Percentiles rank a stretch among this genome's conserved stretches.
These are phyloP conservation scores for Kluyveromyces aestuarii DNA, from an alignment of 805 yeast genomes.

Conservation along the genomic window DNA sequence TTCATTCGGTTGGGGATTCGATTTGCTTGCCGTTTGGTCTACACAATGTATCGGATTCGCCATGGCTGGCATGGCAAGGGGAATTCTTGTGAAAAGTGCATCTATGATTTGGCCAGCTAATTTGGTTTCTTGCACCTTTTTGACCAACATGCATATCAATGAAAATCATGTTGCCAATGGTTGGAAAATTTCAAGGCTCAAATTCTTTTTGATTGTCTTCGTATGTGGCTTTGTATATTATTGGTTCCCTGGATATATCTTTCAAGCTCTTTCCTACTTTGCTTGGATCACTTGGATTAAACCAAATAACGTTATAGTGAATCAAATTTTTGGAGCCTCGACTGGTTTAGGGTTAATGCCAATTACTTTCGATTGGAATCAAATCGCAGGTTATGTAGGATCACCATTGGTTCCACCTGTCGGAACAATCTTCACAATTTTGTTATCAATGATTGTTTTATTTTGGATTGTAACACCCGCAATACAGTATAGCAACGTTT, in stretches of 20 bases:
- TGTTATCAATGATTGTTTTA: slow-evolving; percentile 39
- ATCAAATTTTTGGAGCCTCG: slow-evolving; percentile 53
- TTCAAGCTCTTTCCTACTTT: slow-evolving; percentile 49
- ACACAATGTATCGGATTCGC: slow-evolving; percentile 62
- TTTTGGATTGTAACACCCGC: slow-evolving; percentile 49
- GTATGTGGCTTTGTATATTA: slow-evolving; percentile 38
- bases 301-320: slow-evolving; percentile 44
- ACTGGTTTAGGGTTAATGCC: slow-evolving; percentile 61
- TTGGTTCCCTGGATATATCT: slow-evolving; percentile 54
- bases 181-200: slow-evolving; percentile 38
- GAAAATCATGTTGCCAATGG: slow-evolving; percentile 11
- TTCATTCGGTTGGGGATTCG: slow-evolving; percentile 45
- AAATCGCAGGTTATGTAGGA: slow-evolving; percentile 40
- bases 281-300: slow-evolving; percentile 43
- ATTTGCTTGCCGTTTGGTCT: slow-evolving; percentile 41
- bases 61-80: slow-evolving; percentile 53
- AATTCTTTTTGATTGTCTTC: slow-evolving; percentile 38
- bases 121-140: slow-evolving; percentile 39
- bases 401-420: slow-evolving; percentile 60
- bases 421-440: slow-evolving; percentile 34
- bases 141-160: slow-evolving; percentile 13
- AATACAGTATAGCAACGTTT: slow-evolving; percentile 43
- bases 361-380: slow-evolving; percentile 57
- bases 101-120: slow-evolving; percentile 66
- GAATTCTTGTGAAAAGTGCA: slow-evolving; percentile 52